These are phyloP conservation scores for Aspergillus sergii DNA, from an alignment of 2,329 filamentous ascomycete species.

Conservation along the genomic window DNA sequence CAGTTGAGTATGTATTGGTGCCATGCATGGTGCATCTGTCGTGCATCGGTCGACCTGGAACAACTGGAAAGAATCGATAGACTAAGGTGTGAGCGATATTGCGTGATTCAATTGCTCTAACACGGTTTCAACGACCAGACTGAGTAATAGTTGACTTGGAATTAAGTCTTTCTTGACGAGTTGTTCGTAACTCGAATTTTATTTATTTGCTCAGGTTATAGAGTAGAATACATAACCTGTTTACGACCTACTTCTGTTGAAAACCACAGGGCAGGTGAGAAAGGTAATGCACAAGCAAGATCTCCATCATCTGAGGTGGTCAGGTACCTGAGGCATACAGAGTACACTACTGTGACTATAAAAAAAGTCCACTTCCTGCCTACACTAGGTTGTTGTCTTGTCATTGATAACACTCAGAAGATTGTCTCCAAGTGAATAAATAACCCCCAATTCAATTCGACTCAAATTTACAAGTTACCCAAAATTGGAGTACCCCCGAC, in stretches of 20 bases:
- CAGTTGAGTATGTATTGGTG: not conserved
- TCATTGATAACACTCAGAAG: not conserved
- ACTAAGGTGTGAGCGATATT: no score
- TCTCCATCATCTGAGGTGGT: constrained; percentile 2
- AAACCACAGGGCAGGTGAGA: not conserved
- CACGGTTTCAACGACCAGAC: no score
- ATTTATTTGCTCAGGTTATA: not conserved
- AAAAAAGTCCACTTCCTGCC: not conserved
- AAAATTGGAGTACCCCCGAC: not conserved
- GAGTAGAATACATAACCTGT: not conserved
- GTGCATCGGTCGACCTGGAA: no score
- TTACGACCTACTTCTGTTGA: not conserved
- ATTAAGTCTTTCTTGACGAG: no score
- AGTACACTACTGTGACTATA: not conserved
- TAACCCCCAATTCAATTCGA: not conserved
- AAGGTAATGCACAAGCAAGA: no score
- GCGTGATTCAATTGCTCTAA: no score
- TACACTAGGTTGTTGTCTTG: not conserved
- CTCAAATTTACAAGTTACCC: not conserved
- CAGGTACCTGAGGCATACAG: not conserved
- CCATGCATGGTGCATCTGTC: not conserved
- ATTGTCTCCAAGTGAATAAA: not conserved
- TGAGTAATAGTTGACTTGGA: no score
- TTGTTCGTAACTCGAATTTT: no score
- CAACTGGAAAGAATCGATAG: no score